phyloP scores from a whole-genome alignment of 805 yeast species.

The Kluyveromyces lactis region DNA sequence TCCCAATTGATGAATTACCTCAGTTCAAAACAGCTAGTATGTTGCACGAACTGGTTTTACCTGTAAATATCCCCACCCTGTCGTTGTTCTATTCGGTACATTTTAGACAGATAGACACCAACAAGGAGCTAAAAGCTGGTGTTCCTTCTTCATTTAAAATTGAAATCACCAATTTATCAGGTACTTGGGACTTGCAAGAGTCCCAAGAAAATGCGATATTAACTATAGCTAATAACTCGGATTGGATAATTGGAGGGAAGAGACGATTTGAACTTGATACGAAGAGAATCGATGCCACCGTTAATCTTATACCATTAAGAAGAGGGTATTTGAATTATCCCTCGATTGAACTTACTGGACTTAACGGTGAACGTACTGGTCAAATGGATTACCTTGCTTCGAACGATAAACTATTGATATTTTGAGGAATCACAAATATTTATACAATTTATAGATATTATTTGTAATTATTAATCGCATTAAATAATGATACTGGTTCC shows the following conservation, averaged over 20 bases:
- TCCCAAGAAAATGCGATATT: too few species aligned
- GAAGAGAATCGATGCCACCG: slow-evolving; percentile 22
- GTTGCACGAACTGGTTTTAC: slow-evolving; percentile 14
- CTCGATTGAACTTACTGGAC: slow-evolving; percentile 38
- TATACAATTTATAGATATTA: neutral
- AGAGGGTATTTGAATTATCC: slow-evolving; percentile 71
- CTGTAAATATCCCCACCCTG: slow-evolving; percentile 22
- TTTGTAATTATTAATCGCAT: slow-evolving; percentile 21
- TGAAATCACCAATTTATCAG: slow-evolving; percentile 12
- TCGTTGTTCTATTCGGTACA: slow-evolving; percentile 18
- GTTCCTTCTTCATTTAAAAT: slow-evolving; percentile 14
- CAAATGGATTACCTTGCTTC: slow-evolving; percentile 64
- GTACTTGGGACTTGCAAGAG: slow-evolving; percentile 17
- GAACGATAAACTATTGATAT: slow-evolving; percentile 59
- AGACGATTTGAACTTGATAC: slow-evolving; percentile 44
- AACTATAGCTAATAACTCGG: slow-evolving; percentile 44
- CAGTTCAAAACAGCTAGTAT: neutral
- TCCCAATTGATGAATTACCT: neutral
- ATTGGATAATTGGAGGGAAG: slow-evolving; percentile 79
- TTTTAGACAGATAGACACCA: slow-evolving; percentile 5
- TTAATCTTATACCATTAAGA: slow-evolving; percentile 63
- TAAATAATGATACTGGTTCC: slow-evolving; percentile 49
- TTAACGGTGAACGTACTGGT: slow-evolving; percentile 33
- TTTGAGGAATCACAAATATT: slow-evolving; percentile 16
- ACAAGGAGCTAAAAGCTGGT: slow-evolving; percentile 12